A percentile compares a stretch with the other conserved stretches of the same genome.
These are phyloP conservation scores for Erucastrum elatum DNA, from an alignment of 345 rosid genomes.

Conservation along the genomic window DNA sequence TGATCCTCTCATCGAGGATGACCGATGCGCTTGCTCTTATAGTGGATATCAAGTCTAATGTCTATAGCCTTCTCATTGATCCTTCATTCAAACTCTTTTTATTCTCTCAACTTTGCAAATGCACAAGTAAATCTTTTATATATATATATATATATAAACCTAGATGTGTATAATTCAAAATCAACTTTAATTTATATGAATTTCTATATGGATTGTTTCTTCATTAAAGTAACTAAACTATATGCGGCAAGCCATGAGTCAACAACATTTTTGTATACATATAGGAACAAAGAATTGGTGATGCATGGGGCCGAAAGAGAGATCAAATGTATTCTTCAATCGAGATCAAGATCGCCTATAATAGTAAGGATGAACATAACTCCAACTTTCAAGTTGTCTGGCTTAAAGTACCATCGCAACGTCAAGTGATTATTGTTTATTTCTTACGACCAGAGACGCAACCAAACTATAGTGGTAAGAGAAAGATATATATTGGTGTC, in stretches of 20 bases:
- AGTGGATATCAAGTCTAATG: constrained; percentile 34
- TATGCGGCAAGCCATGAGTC: not conserved
- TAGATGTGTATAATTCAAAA: not conserved
- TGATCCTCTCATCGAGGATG: no score
- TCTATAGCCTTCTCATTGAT: constrained; percentile 69
- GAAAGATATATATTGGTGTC: constrained; percentile 28
- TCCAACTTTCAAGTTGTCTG: constrained; percentile 58
- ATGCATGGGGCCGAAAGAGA: not conserved
- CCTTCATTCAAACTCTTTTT: constrained; percentile 62
- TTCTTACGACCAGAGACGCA: constrained; percentile 41
- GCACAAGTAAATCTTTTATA: not conserved
- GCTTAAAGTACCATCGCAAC: constrained; percentile 49
- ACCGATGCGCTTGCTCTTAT: no score
- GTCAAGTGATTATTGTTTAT: constrained; percentile 56
- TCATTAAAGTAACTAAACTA: not conserved
- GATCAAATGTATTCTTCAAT: not conserved
- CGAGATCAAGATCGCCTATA: not conserved
- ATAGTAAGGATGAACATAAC: not conserved
- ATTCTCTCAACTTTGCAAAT: constrained; percentile 11
- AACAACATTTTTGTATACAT: not conserved
- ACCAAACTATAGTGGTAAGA: constrained; percentile 15
- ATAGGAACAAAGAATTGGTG: not conserved
- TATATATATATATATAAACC: no score
- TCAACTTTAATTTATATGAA: not conserved
- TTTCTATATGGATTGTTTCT: not conserved